Evolutionary conservation across 1,284 basidiomycete species (phyloP).

Genomic region (Wolfiporia cocos): DNA sequence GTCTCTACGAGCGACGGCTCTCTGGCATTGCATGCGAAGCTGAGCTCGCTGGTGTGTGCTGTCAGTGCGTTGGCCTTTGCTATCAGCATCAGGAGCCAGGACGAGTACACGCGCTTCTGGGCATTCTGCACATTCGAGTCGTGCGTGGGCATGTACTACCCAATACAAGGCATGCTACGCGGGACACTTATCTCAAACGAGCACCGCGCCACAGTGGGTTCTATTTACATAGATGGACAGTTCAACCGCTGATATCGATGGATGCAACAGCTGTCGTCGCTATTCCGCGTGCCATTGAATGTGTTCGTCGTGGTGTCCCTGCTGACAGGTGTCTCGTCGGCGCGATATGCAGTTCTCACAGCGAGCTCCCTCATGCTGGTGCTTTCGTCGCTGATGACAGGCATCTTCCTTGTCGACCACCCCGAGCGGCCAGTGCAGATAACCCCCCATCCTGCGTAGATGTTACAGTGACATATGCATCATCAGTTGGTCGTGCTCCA

Average conservation of each 20-base stretch:
- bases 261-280: constrained; percentile 50
- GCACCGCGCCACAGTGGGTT: constrained; percentile 63
- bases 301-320: constrained; percentile 69
- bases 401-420: constrained; percentile 13
- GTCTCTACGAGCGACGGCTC: constrained; percentile 30
- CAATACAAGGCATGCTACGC: constrained; percentile 70
- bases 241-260: not conserved
- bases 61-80: constrained; percentile 52
- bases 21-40: constrained; percentile 57
- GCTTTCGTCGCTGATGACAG: constrained; percentile 57
- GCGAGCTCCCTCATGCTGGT: constrained; percentile 53
- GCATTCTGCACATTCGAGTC: constrained; percentile 71
- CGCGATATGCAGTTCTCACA: constrained; percentile 54
- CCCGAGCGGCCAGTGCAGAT: not conserved
- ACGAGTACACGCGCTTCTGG: constrained; percentile 55
- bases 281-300: constrained; percentile 73
- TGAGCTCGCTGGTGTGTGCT: constrained; percentile 59
- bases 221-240: not conserved
- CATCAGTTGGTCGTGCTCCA: no score
- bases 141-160: constrained; percentile 75
- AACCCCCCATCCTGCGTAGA: constrained; percentile 3
- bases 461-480: not conserved
- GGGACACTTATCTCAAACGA: constrained; percentile 67
- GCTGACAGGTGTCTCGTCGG: constrained; percentile 61
- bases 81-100: constrained; percentile 38